Evolutionary conservation across 768 basidiomycete species (phyloP).

Genomic region (Rhodotorula paludigena): DNA sequence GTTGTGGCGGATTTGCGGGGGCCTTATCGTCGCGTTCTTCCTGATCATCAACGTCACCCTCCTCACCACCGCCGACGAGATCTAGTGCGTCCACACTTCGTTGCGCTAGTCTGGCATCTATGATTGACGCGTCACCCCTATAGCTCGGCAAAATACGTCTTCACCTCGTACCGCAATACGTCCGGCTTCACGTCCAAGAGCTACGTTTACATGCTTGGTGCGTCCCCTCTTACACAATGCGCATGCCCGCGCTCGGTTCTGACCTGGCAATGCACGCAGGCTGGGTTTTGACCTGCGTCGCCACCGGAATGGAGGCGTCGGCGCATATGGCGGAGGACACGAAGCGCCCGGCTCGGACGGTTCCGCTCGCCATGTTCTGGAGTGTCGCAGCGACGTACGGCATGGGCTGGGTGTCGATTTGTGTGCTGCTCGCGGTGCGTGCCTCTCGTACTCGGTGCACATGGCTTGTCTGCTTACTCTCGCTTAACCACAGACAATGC

Average conservation of each 20-base stretch:
- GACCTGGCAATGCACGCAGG: neutral
- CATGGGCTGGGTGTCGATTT: slow-evolving; percentile 48
- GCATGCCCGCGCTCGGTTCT: neutral
- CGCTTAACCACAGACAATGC: neutral
- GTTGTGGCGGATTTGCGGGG: slow-evolving; percentile 38
- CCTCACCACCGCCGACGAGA: slow-evolving; percentile 10
- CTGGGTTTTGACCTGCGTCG: slow-evolving; percentile 48
- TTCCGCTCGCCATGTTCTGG: slow-evolving; percentile 48
- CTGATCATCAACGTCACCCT: slow-evolving; percentile 36
- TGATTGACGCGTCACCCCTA: neutral
- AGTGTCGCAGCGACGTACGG: slow-evolving; percentile 42
- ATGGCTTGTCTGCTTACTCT: slow-evolving; percentile 3
- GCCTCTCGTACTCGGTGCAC: slow-evolving; percentile 18
- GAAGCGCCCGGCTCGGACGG: slow-evolving; percentile 47
- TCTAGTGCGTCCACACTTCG: slow-evolving; percentile 7
- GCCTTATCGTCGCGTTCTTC: slow-evolving; percentile 27
- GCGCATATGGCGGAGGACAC: slow-evolving; percentile 51
- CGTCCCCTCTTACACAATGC: neutral
- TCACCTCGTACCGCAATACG: slow-evolving; percentile 36
- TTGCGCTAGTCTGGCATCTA: too few relatives aligned
- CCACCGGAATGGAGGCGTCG: slow-evolving; percentile 49
- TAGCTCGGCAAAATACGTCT: slow-evolving; percentile 38
- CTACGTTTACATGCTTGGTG: slow-evolving; percentile 48
- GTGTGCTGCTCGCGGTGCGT: slow-evolving; percentile 45
- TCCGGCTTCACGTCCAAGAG: slow-evolving; percentile 39